Evolutionary conservation across 495 filamentous ascomycete species (phyloP).

Genomic region (Thermothielavioides terrestris): DNA sequence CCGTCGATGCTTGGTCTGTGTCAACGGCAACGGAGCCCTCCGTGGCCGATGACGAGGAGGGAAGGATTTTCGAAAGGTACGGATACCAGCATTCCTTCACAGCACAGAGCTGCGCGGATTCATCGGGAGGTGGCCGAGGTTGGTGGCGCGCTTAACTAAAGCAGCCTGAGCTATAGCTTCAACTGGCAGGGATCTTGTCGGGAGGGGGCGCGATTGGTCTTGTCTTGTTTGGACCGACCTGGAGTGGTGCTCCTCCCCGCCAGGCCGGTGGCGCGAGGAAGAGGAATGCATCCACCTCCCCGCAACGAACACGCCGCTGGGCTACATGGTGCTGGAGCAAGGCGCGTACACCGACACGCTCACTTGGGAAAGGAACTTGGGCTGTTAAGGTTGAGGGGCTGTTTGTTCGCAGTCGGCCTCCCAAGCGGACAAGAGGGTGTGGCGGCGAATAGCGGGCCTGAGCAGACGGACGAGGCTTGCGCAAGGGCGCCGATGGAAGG

Average conservation of each 20-base stretch:
- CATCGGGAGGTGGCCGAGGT: too few species aligned
- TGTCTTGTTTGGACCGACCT: too few species aligned
- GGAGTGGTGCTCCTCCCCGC: constrained; percentile 1
- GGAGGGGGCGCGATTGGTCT: constrained; percentile 11
- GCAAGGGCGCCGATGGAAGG: background rate
- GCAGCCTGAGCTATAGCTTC: constrained; percentile 19
- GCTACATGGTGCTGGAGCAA: background rate
- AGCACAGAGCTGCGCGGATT: too few species aligned
- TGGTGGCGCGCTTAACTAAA: too few species aligned
- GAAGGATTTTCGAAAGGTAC: background rate
- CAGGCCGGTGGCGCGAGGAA: constrained; percentile 3
- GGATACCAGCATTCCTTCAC: too few species aligned
- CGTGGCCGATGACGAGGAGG: background rate
- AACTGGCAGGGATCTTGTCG: constrained; percentile 18
- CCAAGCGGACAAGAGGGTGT: constrained; percentile 10
- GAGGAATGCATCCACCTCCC: constrained; percentile 17
- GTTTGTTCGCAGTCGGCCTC: background rate
- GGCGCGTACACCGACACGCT: constrained; percentile 1
- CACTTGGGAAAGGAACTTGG: too few species aligned
- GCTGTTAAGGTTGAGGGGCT: background rate
- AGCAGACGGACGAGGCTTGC: background rate
- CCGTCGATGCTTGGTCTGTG: background rate
- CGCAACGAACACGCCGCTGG: constrained; percentile 7
- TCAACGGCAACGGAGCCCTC: background rate
- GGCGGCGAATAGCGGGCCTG: constrained; percentile 8